Conservation (phyloP, 257 asterid genomes). For the Salvia splendens region DNA sequence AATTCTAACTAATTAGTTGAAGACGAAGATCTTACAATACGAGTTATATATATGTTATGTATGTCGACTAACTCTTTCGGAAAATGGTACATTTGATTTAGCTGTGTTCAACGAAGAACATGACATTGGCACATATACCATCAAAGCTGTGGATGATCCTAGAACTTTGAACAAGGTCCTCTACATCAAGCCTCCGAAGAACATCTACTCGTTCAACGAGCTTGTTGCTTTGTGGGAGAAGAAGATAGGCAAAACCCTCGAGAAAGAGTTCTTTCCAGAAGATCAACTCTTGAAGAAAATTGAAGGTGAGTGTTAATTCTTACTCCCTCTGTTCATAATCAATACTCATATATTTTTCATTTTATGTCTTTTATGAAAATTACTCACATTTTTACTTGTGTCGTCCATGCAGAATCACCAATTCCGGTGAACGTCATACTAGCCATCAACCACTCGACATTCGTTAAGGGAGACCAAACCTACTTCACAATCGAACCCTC, state of each 20-base stretch:
- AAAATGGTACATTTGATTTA: slow-evolving; percentile 10
- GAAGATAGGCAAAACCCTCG: slow-evolving; percentile 68
- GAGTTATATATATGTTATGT: too few relatives aligned
- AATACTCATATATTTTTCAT: too few relatives aligned
- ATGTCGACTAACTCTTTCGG: too few relatives aligned
- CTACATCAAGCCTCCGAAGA: slow-evolving; percentile 64
- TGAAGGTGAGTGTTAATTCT: slow-evolving; percentile 37
- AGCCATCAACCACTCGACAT: slow-evolving; percentile 52
- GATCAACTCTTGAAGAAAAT: slow-evolving; percentile 56
- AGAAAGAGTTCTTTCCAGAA: slow-evolving; percentile 47
- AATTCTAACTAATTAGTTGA: too few relatives aligned
- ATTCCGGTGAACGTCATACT: slow-evolving; percentile 46
- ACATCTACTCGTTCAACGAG: slow-evolving; percentile 58
- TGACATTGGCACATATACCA: slow-evolving; percentile 64
- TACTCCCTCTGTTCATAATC: too few relatives aligned
- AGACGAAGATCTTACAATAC: too few relatives aligned
- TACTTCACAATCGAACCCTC: slow-evolving; percentile 61
- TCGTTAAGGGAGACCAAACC: slow-evolving; percentile 65
- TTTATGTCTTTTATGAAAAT: too few relatives aligned
- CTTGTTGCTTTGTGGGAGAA: slow-evolving; percentile 82
- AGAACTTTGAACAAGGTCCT: slow-evolving; percentile 70
- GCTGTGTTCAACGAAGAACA: slow-evolving; percentile 60
- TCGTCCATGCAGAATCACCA: slow-evolving; percentile 47
- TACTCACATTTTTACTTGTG: too few relatives aligned
- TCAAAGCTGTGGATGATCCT: slow-evolving; percentile 74